phyloP scores from a whole-genome alignment of 1,284 basidiomycete genomes.

The Limonomyces culmigenus region DNA sequence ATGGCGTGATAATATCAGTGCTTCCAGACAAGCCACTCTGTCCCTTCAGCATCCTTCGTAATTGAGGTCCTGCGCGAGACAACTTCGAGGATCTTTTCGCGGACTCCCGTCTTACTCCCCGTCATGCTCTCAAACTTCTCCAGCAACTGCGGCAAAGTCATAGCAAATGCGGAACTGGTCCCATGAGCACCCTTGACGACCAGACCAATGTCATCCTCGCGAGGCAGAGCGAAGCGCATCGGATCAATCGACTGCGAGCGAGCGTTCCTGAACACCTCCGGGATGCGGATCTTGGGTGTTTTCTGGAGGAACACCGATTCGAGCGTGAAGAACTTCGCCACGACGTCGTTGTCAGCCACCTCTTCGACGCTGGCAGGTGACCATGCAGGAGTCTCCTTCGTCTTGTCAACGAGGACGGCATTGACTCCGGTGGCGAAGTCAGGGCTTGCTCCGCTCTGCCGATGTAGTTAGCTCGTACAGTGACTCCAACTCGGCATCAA shows the following conservation, averaged over 20 bases:
- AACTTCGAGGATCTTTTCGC: constrained; percentile 62
- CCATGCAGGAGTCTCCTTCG: constrained; percentile 42
- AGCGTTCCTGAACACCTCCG: constrained; percentile 16
- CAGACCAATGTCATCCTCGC: constrained; percentile 45
- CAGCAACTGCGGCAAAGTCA: constrained; percentile 44
- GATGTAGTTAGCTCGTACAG: background rate
- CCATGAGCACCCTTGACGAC: constrained; percentile 41
- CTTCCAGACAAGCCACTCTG: constrained; percentile 28
- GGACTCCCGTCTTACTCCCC: constrained; percentile 44
- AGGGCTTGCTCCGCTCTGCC: constrained; percentile 57
- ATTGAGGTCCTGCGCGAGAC: constrained; percentile 41
- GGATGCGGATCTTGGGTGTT: constrained; percentile 31
- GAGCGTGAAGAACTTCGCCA: constrained; percentile 41
- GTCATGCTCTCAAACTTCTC: constrained; percentile 24
- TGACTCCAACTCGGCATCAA: constrained; percentile 1
- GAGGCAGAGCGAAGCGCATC: constrained; percentile 46
- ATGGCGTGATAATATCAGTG: constrained; percentile 12
- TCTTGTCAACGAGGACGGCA: constrained; percentile 56
- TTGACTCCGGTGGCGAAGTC: constrained; percentile 77
- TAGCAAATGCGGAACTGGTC: constrained; percentile 36
- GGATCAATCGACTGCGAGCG: constrained; percentile 18
- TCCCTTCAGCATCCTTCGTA: constrained; percentile 37
- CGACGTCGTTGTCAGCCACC: constrained; percentile 33
- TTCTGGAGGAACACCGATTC: constrained; percentile 27
- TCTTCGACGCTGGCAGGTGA: constrained; percentile 40